phyloP scores from a whole-genome alignment of 805 yeast genomes.

The Ogataea ramenticola region DNA sequence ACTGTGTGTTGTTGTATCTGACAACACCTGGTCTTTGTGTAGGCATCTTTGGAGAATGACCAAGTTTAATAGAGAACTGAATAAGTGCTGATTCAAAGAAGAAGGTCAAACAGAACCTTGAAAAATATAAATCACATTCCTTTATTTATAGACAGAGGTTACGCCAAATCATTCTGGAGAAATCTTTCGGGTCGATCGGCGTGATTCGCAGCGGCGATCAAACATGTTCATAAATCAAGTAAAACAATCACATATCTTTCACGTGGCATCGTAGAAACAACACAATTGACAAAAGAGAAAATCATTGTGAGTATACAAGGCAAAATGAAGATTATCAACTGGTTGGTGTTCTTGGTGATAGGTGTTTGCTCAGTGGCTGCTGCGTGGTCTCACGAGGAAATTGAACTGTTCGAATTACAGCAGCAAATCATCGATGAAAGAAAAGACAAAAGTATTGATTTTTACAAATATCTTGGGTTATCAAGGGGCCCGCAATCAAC shows the following conservation, averaged over 20 bases:
- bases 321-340: constrained; percentile 7
- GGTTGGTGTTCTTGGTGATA: constrained; percentile 4
- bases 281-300: no score
- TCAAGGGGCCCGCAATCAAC: constrained; percentile 34
- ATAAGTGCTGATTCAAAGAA: no score
- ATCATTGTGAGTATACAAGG: no score
- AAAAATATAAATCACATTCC: no score
- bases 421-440: constrained; percentile 59
- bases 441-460: constrained; percentile 36
- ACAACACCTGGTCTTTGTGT: not conserved
- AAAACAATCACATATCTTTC: no score
- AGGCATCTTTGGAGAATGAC: constrained; percentile 2
- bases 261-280: no score
- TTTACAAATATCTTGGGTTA: constrained; percentile 62
- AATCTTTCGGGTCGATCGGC: not conserved
- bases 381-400: constrained; percentile 44
- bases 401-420: constrained; percentile 68
- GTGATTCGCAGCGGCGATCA: no score
- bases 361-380: constrained; percentile 3
- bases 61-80: not conserved
- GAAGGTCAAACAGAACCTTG: no score
- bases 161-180: not conserved
- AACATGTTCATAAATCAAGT: no score
- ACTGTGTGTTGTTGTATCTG: constrained; percentile 18
- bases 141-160: not conserved